A percentile compares a stretch with the other conserved stretches of the same genome.
Evolutionary conservation across 2,329 filamentous ascomycete genomes (phyloP).

Genomic region (Aspergillus fijiensis): DNA sequence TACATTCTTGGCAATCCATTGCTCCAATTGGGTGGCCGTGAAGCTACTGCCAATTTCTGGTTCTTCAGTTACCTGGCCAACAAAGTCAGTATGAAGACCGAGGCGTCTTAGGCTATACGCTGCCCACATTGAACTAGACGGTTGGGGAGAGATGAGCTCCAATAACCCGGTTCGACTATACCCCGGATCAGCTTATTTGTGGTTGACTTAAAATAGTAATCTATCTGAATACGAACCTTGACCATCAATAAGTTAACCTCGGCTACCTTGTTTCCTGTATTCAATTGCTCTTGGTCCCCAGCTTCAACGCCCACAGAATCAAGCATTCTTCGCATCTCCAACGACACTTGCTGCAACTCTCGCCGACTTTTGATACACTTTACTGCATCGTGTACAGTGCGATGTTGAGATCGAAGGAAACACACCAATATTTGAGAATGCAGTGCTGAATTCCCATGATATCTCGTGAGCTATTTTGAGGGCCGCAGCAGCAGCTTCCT

Average conservation of each 20-base stretch:
- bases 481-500: slow-evolving; percentile 80
- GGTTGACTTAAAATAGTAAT: slow-evolving; percentile 4
- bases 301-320: slow-evolving; percentile 68
- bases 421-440: slow-evolving; percentile 54
- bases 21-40: slow-evolving; percentile 76
- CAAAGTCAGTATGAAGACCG: slow-evolving; percentile 23
- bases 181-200: slow-evolving; percentile 18
- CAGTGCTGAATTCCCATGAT: slow-evolving; percentile 77
- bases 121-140: slow-evolving; percentile 71
- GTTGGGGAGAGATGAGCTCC: slow-evolving; percentile 91
- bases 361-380: slow-evolving; percentile 75
- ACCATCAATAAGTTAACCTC: slow-evolving; percentile 80
- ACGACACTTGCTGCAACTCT: slow-evolving; percentile 68
- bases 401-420: slow-evolving; percentile 79
- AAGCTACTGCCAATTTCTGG: slow-evolving; percentile 76
- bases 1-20: slow-evolving; percentile 71
- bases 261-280: slow-evolving; percentile 78
- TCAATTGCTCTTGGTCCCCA: slow-evolving; percentile 66
- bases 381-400: slow-evolving; percentile 69
- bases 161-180: slow-evolving; percentile 62
- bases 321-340: slow-evolving; percentile 65
- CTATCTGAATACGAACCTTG: slow-evolving; percentile 55
- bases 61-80: slow-evolving; percentile 64
- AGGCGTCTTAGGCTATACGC: not conserved
- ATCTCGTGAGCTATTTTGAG: slow-evolving; percentile 65